phyloP scores from a whole-genome alignment of 257 asterid genomes.

The Nemophila menziesii region DNA sequence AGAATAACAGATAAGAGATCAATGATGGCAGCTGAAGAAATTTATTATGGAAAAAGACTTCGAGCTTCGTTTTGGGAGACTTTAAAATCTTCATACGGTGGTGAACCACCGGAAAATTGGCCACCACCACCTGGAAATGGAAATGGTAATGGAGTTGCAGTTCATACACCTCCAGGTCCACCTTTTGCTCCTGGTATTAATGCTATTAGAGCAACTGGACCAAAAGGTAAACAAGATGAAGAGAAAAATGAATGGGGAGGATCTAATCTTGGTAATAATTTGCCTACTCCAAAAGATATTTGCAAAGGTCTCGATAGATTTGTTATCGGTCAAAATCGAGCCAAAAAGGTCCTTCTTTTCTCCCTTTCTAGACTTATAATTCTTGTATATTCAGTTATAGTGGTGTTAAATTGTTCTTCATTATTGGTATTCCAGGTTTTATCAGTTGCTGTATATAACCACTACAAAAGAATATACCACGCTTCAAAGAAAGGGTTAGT shows the following conservation, averaged over 20 bases:
- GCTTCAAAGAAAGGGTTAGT: constrained; percentile 68
- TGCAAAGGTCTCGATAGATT: constrained; percentile 82
- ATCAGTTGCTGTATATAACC: constrained; percentile 85
- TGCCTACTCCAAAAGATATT: constrained; percentile 93
- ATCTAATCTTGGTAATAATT: constrained; percentile 59
- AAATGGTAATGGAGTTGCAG: constrained; percentile 56
- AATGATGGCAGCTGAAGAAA: constrained; percentile 29
- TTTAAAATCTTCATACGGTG: constrained; percentile 44
- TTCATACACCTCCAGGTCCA: constrained; percentile 88
- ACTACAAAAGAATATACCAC: constrained; percentile 75
- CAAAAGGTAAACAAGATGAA: constrained; percentile 25
- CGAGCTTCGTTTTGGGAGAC: constrained; percentile 75
- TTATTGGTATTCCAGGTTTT: constrained; percentile 50
- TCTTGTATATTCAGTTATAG: background rate
- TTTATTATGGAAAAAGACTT: constrained; percentile 29
- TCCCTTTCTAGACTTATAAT: background rate
- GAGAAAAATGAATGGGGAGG: constrained; percentile 83
- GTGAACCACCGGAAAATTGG: constrained; percentile 69
- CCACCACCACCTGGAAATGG: constrained; percentile 26
- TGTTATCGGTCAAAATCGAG: constrained; percentile 87
- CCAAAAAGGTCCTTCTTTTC: constrained; percentile 59
- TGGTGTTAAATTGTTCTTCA: background rate
- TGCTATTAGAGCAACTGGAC: constrained; percentile 40
- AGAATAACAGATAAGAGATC: constrained; percentile 40
- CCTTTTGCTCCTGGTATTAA: constrained; percentile 86